A percentile compares a stretch with the other conserved stretches of the same genome.
Evolutionary conservation across 352 stramenopile genomes (phyloP).

Genomic region (Thalassiosira mediterranea): DNA sequence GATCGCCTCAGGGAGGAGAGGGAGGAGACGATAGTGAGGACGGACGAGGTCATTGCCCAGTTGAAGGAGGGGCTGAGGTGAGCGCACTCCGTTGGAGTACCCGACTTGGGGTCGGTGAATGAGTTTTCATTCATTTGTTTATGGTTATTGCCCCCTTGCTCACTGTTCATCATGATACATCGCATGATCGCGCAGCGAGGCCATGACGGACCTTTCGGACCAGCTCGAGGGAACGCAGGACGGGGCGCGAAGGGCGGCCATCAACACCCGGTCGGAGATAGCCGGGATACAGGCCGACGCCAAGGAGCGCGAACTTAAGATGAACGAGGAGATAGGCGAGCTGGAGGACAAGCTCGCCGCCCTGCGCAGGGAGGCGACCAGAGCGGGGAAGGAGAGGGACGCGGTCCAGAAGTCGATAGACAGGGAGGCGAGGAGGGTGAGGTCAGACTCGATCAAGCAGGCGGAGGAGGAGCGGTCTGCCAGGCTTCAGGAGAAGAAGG

Average conservation of each 20-base stretch:
- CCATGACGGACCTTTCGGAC: conserved; percentile 38
- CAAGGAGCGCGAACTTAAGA: conserved; percentile 16
- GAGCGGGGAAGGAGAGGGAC: conserved; percentile 10
- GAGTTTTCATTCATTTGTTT: not conserved
- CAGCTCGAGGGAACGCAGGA: conserved; percentile 39
- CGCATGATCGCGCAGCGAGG: conserved; percentile 14
- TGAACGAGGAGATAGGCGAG: conserved; percentile 32
- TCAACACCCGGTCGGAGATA: conserved; percentile 28
- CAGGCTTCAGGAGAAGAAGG: conserved; percentile 13
- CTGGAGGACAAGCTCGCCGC: conserved; percentile 23
- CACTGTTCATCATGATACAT: not conserved
- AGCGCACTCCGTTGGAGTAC: too few relatives aligned
- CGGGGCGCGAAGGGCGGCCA: conserved; percentile 24
- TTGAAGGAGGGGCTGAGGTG: conserved; percentile 16
- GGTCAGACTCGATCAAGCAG: conserved; percentile 12
- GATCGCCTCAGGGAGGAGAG: conserved; percentile 11
- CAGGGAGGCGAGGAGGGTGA: conserved; percentile 18
- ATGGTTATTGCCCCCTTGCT: not conserved
- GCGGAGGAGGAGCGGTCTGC: conserved; percentile 7
- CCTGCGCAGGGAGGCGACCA: conserved; percentile 23
- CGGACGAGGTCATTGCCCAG: conserved; percentile 7
- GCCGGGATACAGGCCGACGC: conserved; percentile 26
- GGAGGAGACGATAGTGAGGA: conserved; percentile 5
- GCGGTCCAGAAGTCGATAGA: conserved; percentile 11
- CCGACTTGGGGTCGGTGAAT: too few relatives aligned